Evolutionary conservation across 2,329 filamentous ascomycete species (phyloP).

Genomic region (Fusarium veterinarium): DNA sequence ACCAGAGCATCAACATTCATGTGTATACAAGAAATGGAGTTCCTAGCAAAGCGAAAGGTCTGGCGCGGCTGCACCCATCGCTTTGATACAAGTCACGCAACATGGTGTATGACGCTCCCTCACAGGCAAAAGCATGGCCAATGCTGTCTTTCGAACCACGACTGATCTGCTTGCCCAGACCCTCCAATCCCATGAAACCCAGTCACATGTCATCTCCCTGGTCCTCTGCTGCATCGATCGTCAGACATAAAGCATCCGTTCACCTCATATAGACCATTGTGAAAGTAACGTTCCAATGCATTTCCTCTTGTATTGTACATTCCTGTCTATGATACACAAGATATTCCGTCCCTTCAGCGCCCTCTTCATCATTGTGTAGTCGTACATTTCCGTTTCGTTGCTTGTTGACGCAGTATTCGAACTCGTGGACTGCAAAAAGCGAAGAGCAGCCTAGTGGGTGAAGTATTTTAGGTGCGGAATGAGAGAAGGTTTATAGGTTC

Average conservation of each 20-base stretch:
- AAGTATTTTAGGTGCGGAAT: background rate
- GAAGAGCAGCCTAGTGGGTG: background rate
- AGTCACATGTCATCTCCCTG: background rate
- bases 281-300: background rate
- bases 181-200: background rate
- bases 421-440: background rate
- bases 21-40: too few relatives aligned
- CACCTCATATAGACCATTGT: background rate
- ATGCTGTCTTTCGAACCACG: background rate
- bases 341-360: background rate
- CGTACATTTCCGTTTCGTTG: constrained; percentile 28
- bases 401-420: background rate
- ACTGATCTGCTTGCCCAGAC: background rate
- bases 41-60: too few relatives aligned
- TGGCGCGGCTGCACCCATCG: too few relatives aligned
- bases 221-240: background rate
- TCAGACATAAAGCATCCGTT: too few relatives aligned
- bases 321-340: constrained; percentile 28
- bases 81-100: background rate
- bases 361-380: constrained; percentile 25
- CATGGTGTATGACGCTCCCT: background rate
- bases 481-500: background rate
- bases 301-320: constrained; percentile 43
- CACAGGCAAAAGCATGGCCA: background rate
- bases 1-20: too few relatives aligned